Conservation (phyloP, 2,329 filamentous ascomycete species). For the Hymenoscyphus fraxineus region DNA sequence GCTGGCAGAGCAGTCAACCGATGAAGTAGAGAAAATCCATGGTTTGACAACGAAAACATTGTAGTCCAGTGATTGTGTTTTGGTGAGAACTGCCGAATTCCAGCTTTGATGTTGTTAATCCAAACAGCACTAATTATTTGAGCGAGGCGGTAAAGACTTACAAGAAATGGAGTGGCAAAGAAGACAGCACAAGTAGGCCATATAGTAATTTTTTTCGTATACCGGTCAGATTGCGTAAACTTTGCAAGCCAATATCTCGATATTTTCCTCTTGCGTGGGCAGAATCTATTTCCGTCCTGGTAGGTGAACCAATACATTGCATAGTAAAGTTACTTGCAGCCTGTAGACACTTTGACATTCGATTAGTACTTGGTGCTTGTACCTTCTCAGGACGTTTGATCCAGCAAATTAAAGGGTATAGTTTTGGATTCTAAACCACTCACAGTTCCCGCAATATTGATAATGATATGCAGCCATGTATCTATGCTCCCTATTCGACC, state of each 20-base stretch:
- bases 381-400: too few relatives aligned
- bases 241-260: slow-evolving; percentile 45
- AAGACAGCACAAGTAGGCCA: slow-evolving; percentile 17
- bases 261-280: slow-evolving; percentile 42
- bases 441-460: slow-evolving; percentile 45
- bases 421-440: too few relatives aligned
- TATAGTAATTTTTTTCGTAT: slow-evolving; percentile 22
- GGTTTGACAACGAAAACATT: background rate
- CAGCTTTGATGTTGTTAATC: slow-evolving; percentile 11
- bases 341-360: slow-evolving; percentile 32
- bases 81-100: slow-evolving; percentile 26
- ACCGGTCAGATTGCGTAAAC: slow-evolving; percentile 37
- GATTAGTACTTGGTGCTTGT: too few relatives aligned
- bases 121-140: background rate
- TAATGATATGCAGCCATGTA: slow-evolving; percentile 40
- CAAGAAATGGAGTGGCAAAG: slow-evolving; percentile 20
- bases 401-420: too few relatives aligned
- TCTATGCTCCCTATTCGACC: slow-evolving; percentile 13
- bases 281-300: slow-evolving; percentile 44
- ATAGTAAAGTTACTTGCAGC: slow-evolving; percentile 44
- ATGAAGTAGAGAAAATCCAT: too few relatives aligned
- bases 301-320: slow-evolving; percentile 49
- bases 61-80: slow-evolving; percentile 10
- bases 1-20: too few relatives aligned
- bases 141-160: background rate